Conservation (phyloP, 176 grass and related monocot genomes). For the Zea luxurians region DNA sequence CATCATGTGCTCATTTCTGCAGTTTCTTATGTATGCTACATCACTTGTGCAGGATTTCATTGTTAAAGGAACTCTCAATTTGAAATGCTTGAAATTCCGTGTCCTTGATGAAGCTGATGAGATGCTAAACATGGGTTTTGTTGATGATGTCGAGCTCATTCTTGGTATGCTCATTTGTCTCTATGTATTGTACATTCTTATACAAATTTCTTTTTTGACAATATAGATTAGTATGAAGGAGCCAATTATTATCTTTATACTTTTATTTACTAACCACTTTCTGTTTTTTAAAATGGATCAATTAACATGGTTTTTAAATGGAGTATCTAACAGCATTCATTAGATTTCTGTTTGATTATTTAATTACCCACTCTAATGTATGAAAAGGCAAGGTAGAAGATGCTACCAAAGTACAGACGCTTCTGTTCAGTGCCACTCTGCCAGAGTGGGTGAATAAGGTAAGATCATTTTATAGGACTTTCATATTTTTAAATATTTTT, state of each 20-base stretch:
- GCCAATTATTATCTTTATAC: neutral
- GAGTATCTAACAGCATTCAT: neutral
- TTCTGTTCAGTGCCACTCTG: conserved; percentile 95
- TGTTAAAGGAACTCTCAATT: conserved; percentile 66
- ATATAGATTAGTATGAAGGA: neutral
- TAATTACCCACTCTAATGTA: neutral
- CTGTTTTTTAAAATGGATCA: neutral
- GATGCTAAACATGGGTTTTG: conserved; percentile 99
- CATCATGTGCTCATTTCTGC: neutral
- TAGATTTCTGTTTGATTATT: neutral
- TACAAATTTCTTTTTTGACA: neutral
- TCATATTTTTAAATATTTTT: neutral
- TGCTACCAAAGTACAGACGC: conserved; percentile 89
- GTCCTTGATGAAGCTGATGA: conserved; percentile 98
- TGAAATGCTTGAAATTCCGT: conserved; percentile 75
- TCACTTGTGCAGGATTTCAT: conserved; percentile 63
- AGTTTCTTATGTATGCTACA: conserved; percentile 3
- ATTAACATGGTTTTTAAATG: neutral
- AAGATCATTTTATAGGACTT: neutral
- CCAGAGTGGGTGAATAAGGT: conserved; percentile 91
- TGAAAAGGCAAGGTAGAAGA: conserved; percentile 82
- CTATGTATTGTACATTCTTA: too few species aligned
- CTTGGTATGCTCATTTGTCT: conserved; percentile 54
- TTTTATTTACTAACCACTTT: neutral
- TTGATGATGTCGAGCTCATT: conserved; percentile 95